Base-by-base conservation (phyloP, 2,329 filamentous ascomycete species). In the Septoria linicola region DNA sequence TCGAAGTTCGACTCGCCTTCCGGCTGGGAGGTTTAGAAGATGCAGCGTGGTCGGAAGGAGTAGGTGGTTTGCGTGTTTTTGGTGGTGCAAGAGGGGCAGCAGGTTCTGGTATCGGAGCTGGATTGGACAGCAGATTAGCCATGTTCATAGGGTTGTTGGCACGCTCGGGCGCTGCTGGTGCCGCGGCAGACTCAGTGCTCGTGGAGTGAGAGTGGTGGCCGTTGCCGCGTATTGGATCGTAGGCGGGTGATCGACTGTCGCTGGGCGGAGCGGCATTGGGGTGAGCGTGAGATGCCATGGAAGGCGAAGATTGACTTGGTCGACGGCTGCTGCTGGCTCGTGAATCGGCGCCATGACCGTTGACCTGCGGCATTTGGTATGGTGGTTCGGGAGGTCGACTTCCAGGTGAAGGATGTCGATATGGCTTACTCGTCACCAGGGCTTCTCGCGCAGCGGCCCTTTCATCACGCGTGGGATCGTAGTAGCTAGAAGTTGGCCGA, bases 101-200 rank as follows among this genome's bases (percentile, higher is more conserved):
- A 31, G 55, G 51, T 25, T 46, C 46, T n/a, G 51, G 53, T 20
- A 50, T 27, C 37, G 49, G 30, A 37, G 50, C 41, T 31, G 56
- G 45, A 60, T 82, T 90, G 3, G 89, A 92, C 36, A 97, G 84
- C 53, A 97, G 95, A 68, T 91, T 96, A 59, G 89, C 93, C 66
- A 97, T 93, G 4, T 91, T 93, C 91, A 96, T 96, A 46, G 91
- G 87, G 68, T 95, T 88, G 52, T 86, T 85, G 34, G 85, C 79
- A 68, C 90, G 84, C 16, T 61, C 56, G 17, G 70, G 65, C 35
- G 66, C 66, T 51, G 71, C 68, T 25, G 69, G 67, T 17, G 68
- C 66, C 41, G 65, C 68, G 5, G 55, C 47, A 16, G 54, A 59
- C 2, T 64, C 63, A 23, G 57, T 57, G 51, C 59, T 63, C 4